A percentile compares a stretch with the other conserved stretches of the same genome.
Conservation (phyloP, 2,329 filamentous ascomycete species). For the Akanthomyces muscarius region DNA sequence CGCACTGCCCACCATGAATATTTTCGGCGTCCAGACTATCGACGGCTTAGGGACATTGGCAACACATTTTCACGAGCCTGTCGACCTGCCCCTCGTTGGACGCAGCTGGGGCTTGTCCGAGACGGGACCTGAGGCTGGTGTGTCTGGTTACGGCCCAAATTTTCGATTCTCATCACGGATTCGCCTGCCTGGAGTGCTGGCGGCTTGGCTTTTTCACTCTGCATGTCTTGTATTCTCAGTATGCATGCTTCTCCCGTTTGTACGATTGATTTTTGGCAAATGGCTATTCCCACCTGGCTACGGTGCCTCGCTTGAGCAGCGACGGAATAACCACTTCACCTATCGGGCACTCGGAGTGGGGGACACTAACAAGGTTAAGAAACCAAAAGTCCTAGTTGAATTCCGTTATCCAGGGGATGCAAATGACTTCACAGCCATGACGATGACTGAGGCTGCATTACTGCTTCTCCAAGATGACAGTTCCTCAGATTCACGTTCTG, state of each 20-base stretch:
- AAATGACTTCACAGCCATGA: background rate
- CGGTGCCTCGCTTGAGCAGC: background rate
- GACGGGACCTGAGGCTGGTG: too few species aligned
- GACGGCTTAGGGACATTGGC: background rate
- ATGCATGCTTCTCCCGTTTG: background rate
- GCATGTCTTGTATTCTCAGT: background rate
- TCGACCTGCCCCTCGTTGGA: background rate
- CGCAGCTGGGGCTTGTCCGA: background rate
- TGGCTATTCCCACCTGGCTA: background rate
- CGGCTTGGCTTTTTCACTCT: background rate
- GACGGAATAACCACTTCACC: background rate
- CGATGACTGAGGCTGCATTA: background rate
- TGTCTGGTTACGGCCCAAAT: background rate
- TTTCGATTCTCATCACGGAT: background rate
- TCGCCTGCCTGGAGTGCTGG: background rate
- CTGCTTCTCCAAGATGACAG: too few species aligned
- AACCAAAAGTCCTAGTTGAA: background rate
- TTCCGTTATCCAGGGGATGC: background rate
- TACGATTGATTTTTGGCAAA: background rate
- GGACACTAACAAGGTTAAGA: background rate
- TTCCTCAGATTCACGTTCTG: too few species aligned
- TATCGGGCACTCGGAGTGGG: background rate
- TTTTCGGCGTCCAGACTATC: background rate
- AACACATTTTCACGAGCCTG: background rate
- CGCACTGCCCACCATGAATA: background rate